phyloP scores from a whole-genome alignment of 2,329 filamentous ascomycete genomes.

The Aspergillus latus region DNA sequence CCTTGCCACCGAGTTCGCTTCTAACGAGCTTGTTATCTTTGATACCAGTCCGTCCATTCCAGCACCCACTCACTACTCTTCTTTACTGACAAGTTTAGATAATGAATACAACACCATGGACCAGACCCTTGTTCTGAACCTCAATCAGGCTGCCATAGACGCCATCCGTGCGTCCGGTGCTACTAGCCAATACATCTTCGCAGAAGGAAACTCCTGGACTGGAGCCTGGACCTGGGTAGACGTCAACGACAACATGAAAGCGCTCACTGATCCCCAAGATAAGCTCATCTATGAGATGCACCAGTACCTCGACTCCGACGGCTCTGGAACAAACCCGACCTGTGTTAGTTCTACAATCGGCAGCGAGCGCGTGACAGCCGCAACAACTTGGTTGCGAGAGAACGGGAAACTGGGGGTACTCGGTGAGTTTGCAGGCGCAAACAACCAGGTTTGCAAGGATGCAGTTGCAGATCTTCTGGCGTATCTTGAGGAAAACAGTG shows the following conservation, averaged over 20 bases:
- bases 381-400: slow-evolving; percentile 14
- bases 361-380: slow-evolving; percentile 11
- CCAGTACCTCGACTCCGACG: slow-evolving; percentile 52
- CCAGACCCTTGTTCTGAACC: slow-evolving; percentile 57
- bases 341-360: slow-evolving; percentile 15
- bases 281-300: slow-evolving; percentile 48
- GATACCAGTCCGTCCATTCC: slow-evolving; percentile 51
- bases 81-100: slow-evolving; percentile 36
- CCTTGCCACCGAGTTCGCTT: slow-evolving; percentile 54
- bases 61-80: neutral
- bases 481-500: neutral
- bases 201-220: slow-evolving; percentile 56
- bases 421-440: slow-evolving; percentile 17
- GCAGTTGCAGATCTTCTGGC: slow-evolving; percentile 3
- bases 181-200: slow-evolving; percentile 59
- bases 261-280: slow-evolving; percentile 57
- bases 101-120: slow-evolving; percentile 67
- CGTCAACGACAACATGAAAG: slow-evolving; percentile 45
- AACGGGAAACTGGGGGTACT: slow-evolving; percentile 16
- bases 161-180: slow-evolving; percentile 62
- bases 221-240: slow-evolving; percentile 54
- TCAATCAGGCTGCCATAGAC: slow-evolving; percentile 66
- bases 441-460: slow-evolving; percentile 9
- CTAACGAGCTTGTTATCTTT: slow-evolving; percentile 60
- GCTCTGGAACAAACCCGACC: slow-evolving; percentile 51